A percentile compares a stretch with the other conserved stretches of the same genome.
Conservation (phyloP, 1,284 basidiomycete genomes). For the Baeospora myosura region DNA sequence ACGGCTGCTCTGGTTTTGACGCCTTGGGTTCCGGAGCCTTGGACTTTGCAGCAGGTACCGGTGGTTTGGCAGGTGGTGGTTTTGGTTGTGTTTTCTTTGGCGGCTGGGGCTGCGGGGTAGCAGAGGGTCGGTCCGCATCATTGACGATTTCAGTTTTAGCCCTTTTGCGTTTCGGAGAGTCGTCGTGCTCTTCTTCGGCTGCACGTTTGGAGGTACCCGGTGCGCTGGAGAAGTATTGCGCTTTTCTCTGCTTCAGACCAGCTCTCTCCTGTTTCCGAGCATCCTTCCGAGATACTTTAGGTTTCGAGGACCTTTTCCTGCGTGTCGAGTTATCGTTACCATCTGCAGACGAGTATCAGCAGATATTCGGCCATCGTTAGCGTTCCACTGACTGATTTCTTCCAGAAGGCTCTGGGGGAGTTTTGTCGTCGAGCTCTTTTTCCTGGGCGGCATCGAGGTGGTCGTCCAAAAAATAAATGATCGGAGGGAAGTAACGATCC, state of each 20-base stretch:
- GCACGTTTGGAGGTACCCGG: conserved; percentile 25
- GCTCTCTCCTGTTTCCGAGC: conserved; percentile 53
- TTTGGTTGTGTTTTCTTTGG: too few relatives aligned
- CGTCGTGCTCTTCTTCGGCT: conserved; percentile 29
- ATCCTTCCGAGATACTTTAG: conserved; percentile 48
- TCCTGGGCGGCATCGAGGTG: not conserved
- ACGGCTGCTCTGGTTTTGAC: conserved; percentile 3
- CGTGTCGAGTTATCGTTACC: conserved; percentile 9
- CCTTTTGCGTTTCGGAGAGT: conserved; percentile 41
- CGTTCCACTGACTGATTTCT: conserved; percentile 23
- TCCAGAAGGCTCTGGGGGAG: conserved; percentile 35
- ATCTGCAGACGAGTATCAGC: conserved; percentile 11
- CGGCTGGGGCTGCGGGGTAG: too few relatives aligned
- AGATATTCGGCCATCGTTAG: conserved; percentile 12
- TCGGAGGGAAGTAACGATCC: not conserved
- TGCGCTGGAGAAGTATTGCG: conserved; percentile 47
- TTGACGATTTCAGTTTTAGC: conserved; percentile 18
- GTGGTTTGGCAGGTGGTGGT: conserved; percentile 6
- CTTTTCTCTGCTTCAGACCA: conserved; percentile 53
- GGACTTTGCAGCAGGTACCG: too few relatives aligned
- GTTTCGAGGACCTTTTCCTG: conserved; percentile 13
- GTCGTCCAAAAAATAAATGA: not conserved
- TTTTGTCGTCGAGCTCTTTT: conserved; percentile 19
- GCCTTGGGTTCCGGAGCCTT: conserved; percentile 7
- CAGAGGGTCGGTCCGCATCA: too few relatives aligned